These are phyloP conservation scores for Penicillium sp. DNA, from an alignment of 2,329 filamentous ascomycete genomes.

Conservation along the genomic window DNA sequence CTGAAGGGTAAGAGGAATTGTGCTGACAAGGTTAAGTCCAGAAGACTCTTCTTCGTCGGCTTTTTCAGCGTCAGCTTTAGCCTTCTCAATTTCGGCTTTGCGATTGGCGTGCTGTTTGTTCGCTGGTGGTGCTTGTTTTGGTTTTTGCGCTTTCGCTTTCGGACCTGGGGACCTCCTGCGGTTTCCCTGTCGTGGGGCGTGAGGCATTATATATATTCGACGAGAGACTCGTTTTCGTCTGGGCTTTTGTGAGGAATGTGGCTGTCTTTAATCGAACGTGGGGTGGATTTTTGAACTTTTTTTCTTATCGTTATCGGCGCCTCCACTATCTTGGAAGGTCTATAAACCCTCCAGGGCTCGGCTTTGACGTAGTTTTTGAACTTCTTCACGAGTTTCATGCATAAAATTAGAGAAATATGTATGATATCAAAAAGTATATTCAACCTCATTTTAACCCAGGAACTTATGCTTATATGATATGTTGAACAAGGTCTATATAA, in stretches of 20 bases:
- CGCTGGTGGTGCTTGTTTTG: conserved; percentile 9
- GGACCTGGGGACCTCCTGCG: conserved; percentile 8
- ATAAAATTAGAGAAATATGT: too few relatives aligned
- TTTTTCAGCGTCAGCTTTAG: conserved; percentile 1
- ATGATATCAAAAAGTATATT: fast-evolving
- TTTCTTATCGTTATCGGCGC: conserved; percentile 10
- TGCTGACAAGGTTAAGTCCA: conserved; percentile 26
- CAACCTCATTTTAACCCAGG: fast-evolving
- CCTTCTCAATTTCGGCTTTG: conserved; percentile 9
- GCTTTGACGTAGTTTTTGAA: too few relatives aligned
- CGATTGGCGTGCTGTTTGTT: conserved; percentile 11
- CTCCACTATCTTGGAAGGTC: conserved; percentile 2
- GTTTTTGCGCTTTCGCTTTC: neutral
- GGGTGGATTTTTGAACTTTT: conserved; percentile 9
- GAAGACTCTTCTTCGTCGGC: conserved; percentile 1
- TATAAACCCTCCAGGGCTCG: neutral
- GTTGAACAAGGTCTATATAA: neutral
- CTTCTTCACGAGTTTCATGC: neutral
- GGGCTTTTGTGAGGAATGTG: neutral
- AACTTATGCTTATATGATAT: neutral
- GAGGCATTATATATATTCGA: conserved; percentile 3
- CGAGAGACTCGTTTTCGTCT: neutral
- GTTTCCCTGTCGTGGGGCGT: conserved; percentile 10
- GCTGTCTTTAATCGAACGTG: neutral
- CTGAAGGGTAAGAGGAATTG: conserved; percentile 56